Conservation (phyloP, 2,329 filamentous ascomycete genomes). For the Neoarthrinium moseri region DNA sequence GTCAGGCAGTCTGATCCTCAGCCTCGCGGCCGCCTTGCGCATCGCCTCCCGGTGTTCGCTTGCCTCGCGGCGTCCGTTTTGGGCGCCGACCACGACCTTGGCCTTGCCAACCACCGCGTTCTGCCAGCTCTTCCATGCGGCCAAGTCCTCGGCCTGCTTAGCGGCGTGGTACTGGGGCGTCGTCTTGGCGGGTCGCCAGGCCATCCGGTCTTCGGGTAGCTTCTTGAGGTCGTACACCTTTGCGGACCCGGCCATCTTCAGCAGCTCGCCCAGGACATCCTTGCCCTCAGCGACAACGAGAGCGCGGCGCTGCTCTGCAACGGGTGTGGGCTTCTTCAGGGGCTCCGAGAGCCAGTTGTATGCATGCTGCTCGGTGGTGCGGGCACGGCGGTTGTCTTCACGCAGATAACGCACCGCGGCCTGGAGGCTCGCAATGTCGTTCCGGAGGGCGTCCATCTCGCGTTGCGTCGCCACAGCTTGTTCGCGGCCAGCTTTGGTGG, state of each 20-base stretch:
- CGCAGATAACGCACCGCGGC: constrained; percentile 66
- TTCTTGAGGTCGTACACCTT: constrained; percentile 58
- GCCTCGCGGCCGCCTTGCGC: constrained; percentile 40
- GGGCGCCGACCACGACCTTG: constrained; percentile 30
- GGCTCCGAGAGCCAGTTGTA: constrained; percentile 66
- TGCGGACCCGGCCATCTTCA: constrained; percentile 58
- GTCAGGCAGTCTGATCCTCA: constrained; percentile 50
- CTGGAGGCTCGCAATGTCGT: constrained; percentile 64
- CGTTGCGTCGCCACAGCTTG: constrained; percentile 67
- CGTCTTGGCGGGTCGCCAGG: constrained; percentile 63
- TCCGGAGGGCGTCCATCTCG: constrained; percentile 71
- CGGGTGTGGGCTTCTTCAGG: constrained; percentile 41
- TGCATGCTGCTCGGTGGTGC: constrained; percentile 53
- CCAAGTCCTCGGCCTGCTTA: constrained; percentile 64
- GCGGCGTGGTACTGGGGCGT: constrained; percentile 68
- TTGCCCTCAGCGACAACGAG: constrained; percentile 60
- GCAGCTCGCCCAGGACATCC: constrained; percentile 63
- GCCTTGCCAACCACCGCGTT: constrained; percentile 54
- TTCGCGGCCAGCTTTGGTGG: constrained; percentile 59
- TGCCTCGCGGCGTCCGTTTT: constrained; percentile 9
- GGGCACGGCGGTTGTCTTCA: constrained; percentile 64
- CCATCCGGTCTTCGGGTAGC: constrained; percentile 58
- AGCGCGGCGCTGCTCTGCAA: constrained; percentile 30
- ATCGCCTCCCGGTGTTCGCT: constrained; percentile 27
- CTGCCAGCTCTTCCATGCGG: constrained; percentile 59